Evolutionary conservation across 306 rosid species (phyloP), one percentile per base, ranked within the genome.

Genomic region (Senna tora): DNA sequence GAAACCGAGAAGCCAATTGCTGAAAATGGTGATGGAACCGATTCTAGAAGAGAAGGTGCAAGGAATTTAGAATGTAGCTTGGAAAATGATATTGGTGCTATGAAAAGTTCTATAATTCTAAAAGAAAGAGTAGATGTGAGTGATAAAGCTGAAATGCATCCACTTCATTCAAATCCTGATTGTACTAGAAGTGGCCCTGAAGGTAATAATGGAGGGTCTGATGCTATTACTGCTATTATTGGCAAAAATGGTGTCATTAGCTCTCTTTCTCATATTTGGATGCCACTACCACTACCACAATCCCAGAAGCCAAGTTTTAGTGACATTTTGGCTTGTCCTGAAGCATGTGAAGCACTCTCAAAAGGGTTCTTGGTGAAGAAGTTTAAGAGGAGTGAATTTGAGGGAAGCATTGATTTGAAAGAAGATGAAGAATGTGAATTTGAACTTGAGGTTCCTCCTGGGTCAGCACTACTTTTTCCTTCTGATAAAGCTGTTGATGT

Each of bases 391-490:
- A 36, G 30, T 1, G 64, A 57, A 65, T 22, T 60, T 63, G 51
- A 55, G 14, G 73, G 43, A 38, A 71, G 77, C 32, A 36, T 13
- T 59, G 83, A 78, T 28, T 68, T 71, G 80, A 83, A 87, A 81
- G 89, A 88, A 55, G 56, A 13, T 62, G 75, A 79, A n/a, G 98
- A 88, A 62, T 61, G 32, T 36, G 67, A 61, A 38, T 84, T 88
- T 75, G 87, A 93, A 54, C 79, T 90, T 19, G 86, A 80, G 77
- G 79, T 90, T 76, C 84, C 83, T 65, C 80, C 84, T 15, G 95
- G 96, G 58, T 85, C 97, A 20, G 86, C 79, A 2, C 85, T 93
- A 7, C 83, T 93, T 36, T 93, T 90, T 79, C 98, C 97, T 36
- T 82, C 88, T 15, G 87, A 88, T 16, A 76, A 79, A 49, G 92